phyloP scores from a whole-genome alignment of 306 rosid genomes.

The Corylus americana region DNA sequence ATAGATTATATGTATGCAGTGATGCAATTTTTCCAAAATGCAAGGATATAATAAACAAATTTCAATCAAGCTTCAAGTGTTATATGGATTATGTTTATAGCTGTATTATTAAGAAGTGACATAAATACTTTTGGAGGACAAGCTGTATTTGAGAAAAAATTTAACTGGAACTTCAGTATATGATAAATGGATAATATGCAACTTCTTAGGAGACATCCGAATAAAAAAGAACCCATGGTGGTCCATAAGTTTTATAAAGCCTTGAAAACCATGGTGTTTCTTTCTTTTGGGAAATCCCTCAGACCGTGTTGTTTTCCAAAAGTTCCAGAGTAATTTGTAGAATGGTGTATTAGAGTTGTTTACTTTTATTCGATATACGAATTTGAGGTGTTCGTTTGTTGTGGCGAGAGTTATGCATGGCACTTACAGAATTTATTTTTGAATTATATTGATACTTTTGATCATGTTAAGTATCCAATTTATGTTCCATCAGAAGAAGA shows the following conservation, averaged over 20 bases:
- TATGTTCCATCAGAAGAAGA: slow-evolving; percentile 36
- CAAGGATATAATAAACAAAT: too few relatives aligned
- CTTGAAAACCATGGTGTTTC: background rate
- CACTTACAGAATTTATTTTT: background rate
- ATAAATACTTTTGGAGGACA: background rate
- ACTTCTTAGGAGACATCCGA: background rate
- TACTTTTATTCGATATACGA: background rate
- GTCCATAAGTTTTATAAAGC: background rate
- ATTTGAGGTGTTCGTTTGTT: background rate
- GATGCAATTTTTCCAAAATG: too few relatives aligned
- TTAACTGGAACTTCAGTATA: background rate
- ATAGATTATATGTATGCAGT: too few relatives aligned
- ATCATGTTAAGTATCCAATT: background rate
- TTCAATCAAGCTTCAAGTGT: too few relatives aligned
- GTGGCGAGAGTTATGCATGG: background rate
- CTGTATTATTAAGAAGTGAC: too few relatives aligned
- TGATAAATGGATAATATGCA: background rate
- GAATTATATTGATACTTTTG: background rate
- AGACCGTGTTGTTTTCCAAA: background rate
- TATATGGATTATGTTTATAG: too few relatives aligned
- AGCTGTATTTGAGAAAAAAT: background rate
- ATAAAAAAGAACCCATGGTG: background rate
- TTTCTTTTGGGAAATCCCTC: background rate
- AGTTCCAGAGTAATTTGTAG: background rate
- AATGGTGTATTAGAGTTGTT: background rate